Evolutionary conservation across 345 rosid species (phyloP), one percentile per base, ranked within the genome.

Genomic region (Dimocarpus longan): DNA sequence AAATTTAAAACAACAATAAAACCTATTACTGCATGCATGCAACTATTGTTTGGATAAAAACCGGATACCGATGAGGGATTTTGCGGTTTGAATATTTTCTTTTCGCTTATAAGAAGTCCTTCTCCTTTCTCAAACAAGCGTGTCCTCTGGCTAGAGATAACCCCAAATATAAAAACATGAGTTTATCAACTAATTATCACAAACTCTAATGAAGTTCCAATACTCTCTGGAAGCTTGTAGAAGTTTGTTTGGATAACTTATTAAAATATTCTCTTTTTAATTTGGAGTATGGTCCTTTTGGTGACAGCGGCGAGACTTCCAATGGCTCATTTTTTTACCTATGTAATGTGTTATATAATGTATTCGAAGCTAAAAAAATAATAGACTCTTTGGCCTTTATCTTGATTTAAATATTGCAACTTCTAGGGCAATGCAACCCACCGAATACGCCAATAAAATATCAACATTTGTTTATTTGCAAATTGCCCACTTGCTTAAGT

Each of bases 381-480:
- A 46, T 68, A 28, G 16, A 65, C 6, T n/a, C 18, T 42, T 43
- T 6, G 18, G 9, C 15, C 4, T 70, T 48, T 48, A 10, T 37
- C 4, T 54, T 21, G 46, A 71, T 54, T 54, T 59, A 73, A 59
- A 73, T 73, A 59, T 73, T 37, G 64, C 75, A 71, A 54, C 65
- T 71, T 54, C 37, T 19, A 10, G 19, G 15, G 60, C 42, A 28
- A 6, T 15, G 67, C 11, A 59, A 59, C 76, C 77, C 2, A 21
- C 9, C 71, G 8, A 32, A 8, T 37, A 24, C 8, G 9, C 16
- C 68, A 74, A 4, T 62, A 22, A 2, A 6, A 8, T 39, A 22
- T 62, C 15, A 24, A 37, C 77, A 62, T 13, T 73, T 60, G 39
- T 37, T 73, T 28, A 8, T 52, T 12, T 21, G 4, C 19, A 15